phyloP scores from a whole-genome alignment of 148 eudicot genomes.

The Polygonum aviculare region DNA sequence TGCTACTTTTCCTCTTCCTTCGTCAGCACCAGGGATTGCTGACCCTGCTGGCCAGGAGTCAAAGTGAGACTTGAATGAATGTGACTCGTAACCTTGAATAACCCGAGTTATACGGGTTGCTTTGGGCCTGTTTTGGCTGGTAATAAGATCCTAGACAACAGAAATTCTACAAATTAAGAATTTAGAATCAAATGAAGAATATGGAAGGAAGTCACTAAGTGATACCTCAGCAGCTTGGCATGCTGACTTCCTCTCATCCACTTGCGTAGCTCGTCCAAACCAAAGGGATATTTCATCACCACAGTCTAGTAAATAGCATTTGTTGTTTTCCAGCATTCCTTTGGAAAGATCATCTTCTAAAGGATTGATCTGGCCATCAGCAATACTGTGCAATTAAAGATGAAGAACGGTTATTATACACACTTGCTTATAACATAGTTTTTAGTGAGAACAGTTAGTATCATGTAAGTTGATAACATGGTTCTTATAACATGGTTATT shows the following conservation, averaged over 20 bases:
- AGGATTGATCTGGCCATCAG: conserved; percentile 50
- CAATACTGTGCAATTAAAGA: conserved; percentile 42
- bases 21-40: conserved; percentile 68
- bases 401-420: not conserved
- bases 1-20: conserved; percentile 99
- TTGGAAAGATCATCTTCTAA: conserved; percentile 78
- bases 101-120: conserved; percentile 69
- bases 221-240: conserved; percentile 81
- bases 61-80: conserved; percentile 86
- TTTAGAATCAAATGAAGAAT: not conserved
- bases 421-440: not conserved
- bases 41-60: conserved; percentile 95
- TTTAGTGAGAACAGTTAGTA: not conserved
- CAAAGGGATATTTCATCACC: conserved; percentile 86
- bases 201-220: not conserved
- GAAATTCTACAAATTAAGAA: not conserved
- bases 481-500: not conserved
- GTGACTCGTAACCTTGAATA: conserved; percentile 91
- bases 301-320: conserved; percentile 83
- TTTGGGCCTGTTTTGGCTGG: conserved; percentile 81
- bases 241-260: conserved; percentile 89
- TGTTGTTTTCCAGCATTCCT: conserved; percentile 73
- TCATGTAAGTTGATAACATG: not conserved
- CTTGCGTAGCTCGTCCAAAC: conserved; percentile 94
- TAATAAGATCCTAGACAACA: conserved; percentile 53